Percentiles rank a stretch among this genome's conserved stretches.
phyloP scores from a whole-genome alignment of 352 stramenopile genomes.

The Phytopythium boreale region DNA sequence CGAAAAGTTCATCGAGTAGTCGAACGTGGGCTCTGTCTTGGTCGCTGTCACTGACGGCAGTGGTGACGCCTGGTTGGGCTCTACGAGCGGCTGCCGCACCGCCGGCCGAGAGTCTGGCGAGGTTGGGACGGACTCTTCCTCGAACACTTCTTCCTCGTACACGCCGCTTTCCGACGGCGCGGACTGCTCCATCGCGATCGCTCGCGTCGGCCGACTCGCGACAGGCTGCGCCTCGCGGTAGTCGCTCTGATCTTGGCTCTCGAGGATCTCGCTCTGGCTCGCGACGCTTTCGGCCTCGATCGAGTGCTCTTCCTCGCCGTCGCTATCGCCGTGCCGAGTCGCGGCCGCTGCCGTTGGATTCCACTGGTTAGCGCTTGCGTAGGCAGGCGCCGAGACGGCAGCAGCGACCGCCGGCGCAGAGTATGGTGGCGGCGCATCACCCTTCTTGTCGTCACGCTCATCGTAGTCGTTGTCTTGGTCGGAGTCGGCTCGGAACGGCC shows the following conservation, averaged over 20 bases:
- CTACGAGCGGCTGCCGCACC: neutral
- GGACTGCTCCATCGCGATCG: neutral
- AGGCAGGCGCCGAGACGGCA: neutral
- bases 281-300: constrained; percentile 27
- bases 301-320: constrained; percentile 13
- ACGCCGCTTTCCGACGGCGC: constrained; percentile 7
- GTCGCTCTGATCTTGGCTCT: constrained; percentile 13
- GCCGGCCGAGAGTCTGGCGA: neutral
- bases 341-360: neutral
- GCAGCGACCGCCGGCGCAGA: neutral
- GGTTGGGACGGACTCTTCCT: constrained; percentile 32
- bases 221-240: neutral
- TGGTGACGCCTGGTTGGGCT: neutral
- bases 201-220: neutral
- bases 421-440: neutral
- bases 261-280: constrained; percentile 29
- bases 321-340: neutral
- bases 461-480: neutral
- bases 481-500: neutral
- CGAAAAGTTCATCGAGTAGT: constrained; percentile 78
- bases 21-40: constrained; percentile 35
- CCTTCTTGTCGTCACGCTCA: constrained; percentile 13
- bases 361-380: neutral
- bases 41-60: neutral
- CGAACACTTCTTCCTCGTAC: constrained; percentile 54